Percentiles rank a stretch among this genome's conserved stretches.
Conservation (phyloP, 1,284 basidiomycete species). For the Trametes versicolor region DNA sequence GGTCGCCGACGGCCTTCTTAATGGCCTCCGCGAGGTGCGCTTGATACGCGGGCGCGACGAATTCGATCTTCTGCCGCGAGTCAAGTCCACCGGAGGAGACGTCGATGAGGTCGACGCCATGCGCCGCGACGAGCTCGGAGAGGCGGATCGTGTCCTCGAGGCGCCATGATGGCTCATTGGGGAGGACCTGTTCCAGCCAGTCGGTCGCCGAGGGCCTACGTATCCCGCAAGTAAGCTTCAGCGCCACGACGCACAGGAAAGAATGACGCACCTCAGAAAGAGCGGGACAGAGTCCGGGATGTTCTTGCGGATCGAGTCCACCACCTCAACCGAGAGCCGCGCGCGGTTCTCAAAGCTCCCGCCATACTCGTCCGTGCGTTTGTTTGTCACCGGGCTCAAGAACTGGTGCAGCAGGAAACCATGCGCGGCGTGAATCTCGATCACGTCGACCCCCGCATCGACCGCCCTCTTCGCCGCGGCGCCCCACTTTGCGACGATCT, state of each 20-base stretch:
- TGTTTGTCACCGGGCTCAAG: constrained; percentile 63
- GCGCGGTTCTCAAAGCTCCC: constrained; percentile 63
- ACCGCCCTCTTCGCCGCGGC: constrained; percentile 63
- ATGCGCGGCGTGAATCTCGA: constrained; percentile 52
- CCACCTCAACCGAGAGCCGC: constrained; percentile 57
- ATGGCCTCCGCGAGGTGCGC: constrained; percentile 58
- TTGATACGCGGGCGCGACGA: constrained; percentile 50
- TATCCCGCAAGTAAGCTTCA: no score
- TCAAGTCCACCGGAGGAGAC: constrained; percentile 58
- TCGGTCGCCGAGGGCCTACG: constrained; percentile 66
- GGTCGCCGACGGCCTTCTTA: constrained; percentile 50
- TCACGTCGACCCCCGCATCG: constrained; percentile 56
- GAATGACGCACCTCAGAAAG: no score
- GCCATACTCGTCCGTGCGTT: constrained; percentile 68
- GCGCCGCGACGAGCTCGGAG: constrained; percentile 54
- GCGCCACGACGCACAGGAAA: no score
- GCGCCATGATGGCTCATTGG: constrained; percentile 58
- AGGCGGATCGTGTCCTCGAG: constrained; percentile 62
- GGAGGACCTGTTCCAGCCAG: constrained; percentile 59
- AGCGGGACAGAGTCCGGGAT: constrained; percentile 72
- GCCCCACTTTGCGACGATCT: constrained; percentile 67
- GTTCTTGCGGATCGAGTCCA: constrained; percentile 56
- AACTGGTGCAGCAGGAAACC: constrained; percentile 55
- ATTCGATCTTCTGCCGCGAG: constrained; percentile 41
- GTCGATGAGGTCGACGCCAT: constrained; percentile 63